These are phyloP conservation scores for Groenewaldozyma tartarivorans DNA, from an alignment of 805 yeast genomes.

Conservation along the genomic window DNA sequence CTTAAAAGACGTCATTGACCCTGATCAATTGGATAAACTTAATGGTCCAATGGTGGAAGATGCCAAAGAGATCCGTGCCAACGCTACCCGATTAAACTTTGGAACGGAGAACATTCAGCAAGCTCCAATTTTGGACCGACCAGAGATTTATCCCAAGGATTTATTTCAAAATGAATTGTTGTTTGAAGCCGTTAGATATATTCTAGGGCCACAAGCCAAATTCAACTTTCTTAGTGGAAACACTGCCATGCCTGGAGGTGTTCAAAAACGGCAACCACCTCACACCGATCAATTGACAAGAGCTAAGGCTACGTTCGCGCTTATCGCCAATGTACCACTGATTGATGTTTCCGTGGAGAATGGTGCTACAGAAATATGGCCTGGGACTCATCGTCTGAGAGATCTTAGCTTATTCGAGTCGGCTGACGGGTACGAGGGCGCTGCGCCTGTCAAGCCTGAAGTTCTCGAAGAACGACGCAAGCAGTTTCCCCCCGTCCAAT, in stretches of 20 bases:
- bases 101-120: constrained; percentile 16
- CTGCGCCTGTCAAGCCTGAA: constrained; percentile 6
- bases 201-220: constrained; percentile 13
- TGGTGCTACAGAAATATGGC: constrained; percentile 18
- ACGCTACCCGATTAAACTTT: constrained; percentile 8
- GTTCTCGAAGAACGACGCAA: constrained; percentile 9
- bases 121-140: constrained; percentile 10
- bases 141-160: constrained; percentile 9
- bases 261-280: constrained; percentile 14
- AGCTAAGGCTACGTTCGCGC: constrained; percentile 6
- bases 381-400: constrained; percentile 15
- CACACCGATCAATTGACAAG: constrained; percentile 7
- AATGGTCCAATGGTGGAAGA: constrained; percentile 9
- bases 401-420: background rate
- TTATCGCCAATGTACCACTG: constrained; percentile 13
- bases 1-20: constrained; percentile 8
- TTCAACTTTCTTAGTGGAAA: constrained; percentile 12
- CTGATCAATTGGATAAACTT: constrained; percentile 7
- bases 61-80: constrained; percentile 3
- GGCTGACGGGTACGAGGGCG: background rate
- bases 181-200: constrained; percentile 6
- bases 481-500: constrained; percentile 13
- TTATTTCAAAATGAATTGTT: constrained; percentile 11
- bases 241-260: constrained; percentile 8
- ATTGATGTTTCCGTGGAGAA: constrained; percentile 10